These are phyloP conservation scores for Barnettozyma siamensis DNA, from an alignment of 805 yeast species.

Conservation along the genomic window DNA sequence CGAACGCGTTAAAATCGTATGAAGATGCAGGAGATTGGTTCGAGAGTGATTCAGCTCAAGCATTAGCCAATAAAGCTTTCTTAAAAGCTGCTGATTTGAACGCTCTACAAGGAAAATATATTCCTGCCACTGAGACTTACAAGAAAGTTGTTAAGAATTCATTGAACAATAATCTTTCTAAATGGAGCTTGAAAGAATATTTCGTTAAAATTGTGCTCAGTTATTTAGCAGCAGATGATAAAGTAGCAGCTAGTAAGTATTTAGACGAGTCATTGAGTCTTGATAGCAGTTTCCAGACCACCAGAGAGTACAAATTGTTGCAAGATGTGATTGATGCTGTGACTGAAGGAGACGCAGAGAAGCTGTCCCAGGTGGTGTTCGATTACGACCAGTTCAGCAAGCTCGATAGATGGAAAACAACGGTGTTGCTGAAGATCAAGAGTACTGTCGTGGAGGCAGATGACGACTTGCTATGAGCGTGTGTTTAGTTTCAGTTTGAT, in stretches of 20 bases:
- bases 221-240: constrained; percentile 76
- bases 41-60: constrained; percentile 87
- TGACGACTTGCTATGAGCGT: constrained; percentile 43
- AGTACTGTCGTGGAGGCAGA: constrained; percentile 64
- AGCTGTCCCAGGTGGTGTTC: constrained; percentile 64
- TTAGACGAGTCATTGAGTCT: constrained; percentile 56
- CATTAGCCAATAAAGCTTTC: constrained; percentile 81
- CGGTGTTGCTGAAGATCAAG: constrained; percentile 76
- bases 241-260: constrained; percentile 77
- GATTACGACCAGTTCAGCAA: constrained; percentile 85
- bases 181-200: constrained; percentile 92
- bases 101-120: constrained; percentile 69
- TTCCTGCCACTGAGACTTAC: constrained; percentile 69
- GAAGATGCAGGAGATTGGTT: constrained; percentile 97
- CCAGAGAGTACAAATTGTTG: constrained; percentile 71
- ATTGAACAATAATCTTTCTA: constrained; percentile 65
- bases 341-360: constrained; percentile 73
- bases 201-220: constrained; percentile 80
- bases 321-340: constrained; percentile 67
- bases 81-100: constrained; percentile 85
- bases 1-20: constrained; percentile 68
- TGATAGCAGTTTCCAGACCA: constrained; percentile 70
- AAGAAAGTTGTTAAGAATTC: constrained; percentile 75
- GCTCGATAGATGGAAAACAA: constrained; percentile 87
- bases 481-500: background rate